A percentile compares a stretch with the other conserved stretches of the same genome.
These are phyloP conservation scores for Allium fistulosum DNA, from an alignment of 106 monocot genomes.

Conservation along the genomic window DNA sequence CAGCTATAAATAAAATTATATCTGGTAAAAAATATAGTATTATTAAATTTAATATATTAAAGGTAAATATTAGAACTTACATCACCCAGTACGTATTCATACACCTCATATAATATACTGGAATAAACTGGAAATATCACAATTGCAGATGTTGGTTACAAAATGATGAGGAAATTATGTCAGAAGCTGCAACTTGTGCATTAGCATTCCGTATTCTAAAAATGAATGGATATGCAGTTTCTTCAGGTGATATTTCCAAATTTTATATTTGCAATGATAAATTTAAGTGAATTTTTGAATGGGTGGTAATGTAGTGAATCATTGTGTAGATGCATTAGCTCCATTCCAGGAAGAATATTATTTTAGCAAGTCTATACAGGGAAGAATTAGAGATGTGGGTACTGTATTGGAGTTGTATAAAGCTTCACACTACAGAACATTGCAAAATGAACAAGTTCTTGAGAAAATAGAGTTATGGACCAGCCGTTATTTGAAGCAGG, in stretches of 20 bases:
- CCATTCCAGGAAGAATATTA: constrained; percentile 26
- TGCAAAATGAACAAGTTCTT: constrained; percentile 35
- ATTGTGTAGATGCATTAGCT: constrained; percentile 38
- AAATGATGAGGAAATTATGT: constrained; percentile 66
- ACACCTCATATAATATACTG: too few species aligned
- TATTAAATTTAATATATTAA: too few species aligned
- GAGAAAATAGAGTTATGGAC: constrained; percentile 54
- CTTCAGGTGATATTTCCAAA: constrained; percentile 43
- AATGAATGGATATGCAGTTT: constrained; percentile 76
- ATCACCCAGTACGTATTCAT: too few species aligned
- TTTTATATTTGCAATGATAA: background rate
- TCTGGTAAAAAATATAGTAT: background rate
- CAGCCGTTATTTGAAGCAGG: constrained; percentile 35
- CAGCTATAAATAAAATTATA: constrained; percentile 15
- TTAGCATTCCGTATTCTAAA: constrained; percentile 85
- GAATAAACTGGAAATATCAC: too few species aligned
- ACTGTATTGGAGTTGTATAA: constrained; percentile 63
- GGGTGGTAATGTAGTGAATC: background rate
- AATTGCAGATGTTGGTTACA: constrained; percentile 57
- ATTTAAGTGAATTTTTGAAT: background rate
- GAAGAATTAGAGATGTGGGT: constrained; percentile 33
- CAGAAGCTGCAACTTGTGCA: constrained; percentile 46
- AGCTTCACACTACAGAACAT: constrained; percentile 67
- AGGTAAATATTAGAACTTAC: too few species aligned
- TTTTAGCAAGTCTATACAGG: constrained; percentile 29